Conservation (phyloP, 202 grass and related monocot species). For the Cymbopogon flexuosus region DNA sequence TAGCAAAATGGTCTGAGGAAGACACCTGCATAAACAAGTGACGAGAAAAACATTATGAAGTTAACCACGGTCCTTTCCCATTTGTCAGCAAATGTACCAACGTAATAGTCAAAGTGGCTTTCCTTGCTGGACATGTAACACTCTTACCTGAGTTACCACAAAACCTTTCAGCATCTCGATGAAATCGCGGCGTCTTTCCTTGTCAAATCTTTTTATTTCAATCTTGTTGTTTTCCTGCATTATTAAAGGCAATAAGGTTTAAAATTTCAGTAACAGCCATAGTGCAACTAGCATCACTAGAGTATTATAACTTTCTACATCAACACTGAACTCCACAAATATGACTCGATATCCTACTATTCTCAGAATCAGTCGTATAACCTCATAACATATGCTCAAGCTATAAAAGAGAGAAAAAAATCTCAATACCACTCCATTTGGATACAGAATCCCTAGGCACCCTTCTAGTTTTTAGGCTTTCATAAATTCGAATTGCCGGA, state of each 20-base stretch:
- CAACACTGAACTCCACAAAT: not conserved
- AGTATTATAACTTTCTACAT: not conserved
- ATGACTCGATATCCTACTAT: not conserved
- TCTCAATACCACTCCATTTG: not conserved
- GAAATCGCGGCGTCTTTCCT: slow-evolving; percentile 34
- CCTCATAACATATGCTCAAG: slow-evolving; percentile 4
- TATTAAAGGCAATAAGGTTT: not conserved
- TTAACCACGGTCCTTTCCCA: not conserved
- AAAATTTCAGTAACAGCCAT: not conserved
- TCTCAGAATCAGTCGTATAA: not conserved
- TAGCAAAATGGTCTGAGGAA: slow-evolving; percentile 62
- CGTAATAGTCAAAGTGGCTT: not conserved
- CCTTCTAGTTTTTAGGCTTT: not conserved
- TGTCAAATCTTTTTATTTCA: slow-evolving; percentile 52
- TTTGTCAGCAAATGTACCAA: not conserved
- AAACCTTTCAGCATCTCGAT: slow-evolving; percentile 51
- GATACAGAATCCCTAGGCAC: not conserved
- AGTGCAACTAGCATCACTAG: not conserved
- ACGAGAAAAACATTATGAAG: not conserved
- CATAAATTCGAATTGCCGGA: not conserved
- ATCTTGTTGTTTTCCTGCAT: slow-evolving; percentile 47
- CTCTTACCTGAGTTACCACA: slow-evolving; percentile 38
- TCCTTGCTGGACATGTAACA: not conserved
- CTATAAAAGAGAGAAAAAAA: not conserved
- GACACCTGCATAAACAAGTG: slow-evolving; percentile 40